Base-by-base conservation (phyloP, 2,329 filamentous ascomycete genomes). In the Paraconiothyrium brasiliense region DNA sequence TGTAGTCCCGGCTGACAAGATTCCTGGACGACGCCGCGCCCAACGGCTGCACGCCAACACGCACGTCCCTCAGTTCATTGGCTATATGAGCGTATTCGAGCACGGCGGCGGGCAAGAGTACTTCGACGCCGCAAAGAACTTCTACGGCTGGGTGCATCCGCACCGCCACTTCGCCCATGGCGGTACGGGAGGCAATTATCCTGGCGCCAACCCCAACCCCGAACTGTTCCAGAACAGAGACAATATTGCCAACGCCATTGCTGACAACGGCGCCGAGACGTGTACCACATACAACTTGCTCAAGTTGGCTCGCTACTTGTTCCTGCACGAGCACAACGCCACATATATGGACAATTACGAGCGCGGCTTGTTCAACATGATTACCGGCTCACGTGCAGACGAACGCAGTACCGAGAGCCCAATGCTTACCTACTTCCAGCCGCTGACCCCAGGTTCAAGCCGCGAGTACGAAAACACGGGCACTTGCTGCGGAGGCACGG, bases 171-270 rank as follows among this genome's bases (percentile, higher is more conserved):
- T 63, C 35, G 60, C 60, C 34, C 59, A 59, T 56, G 63, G 61
- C 8, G 63, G 63, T 49, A 63, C 58, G 8, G 61, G 63, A 14
- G 63, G 63, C 4, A 60, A 61, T 49, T 63, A 50, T 52, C 61
- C 63, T 30, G 93, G 97, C 71, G 84, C 85, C 52, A 88, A 90
- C 9, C 88, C 90, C 83, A 64, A 87, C 82, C 67, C 84, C 66
- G 59, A 84, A 82, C 54, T 93, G 83, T 78, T 92, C 57, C 76
- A 80, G 86, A 87, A 94, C 89, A 81, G 86, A 79, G 94, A 91
- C 81, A 97, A 93, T 0, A 93, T 97, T n/a, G 93, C 93, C 61
- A 92, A 90, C 39, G 93, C 93, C 27, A 94, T 90, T 64, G 93
- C 93, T 4, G 14, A 59, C 0, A 60, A 66, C 27, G 63, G 63